phyloP scores from a whole-genome alignment of 1,284 basidiomycete genomes.

The Athelia psychrophila region DNA sequence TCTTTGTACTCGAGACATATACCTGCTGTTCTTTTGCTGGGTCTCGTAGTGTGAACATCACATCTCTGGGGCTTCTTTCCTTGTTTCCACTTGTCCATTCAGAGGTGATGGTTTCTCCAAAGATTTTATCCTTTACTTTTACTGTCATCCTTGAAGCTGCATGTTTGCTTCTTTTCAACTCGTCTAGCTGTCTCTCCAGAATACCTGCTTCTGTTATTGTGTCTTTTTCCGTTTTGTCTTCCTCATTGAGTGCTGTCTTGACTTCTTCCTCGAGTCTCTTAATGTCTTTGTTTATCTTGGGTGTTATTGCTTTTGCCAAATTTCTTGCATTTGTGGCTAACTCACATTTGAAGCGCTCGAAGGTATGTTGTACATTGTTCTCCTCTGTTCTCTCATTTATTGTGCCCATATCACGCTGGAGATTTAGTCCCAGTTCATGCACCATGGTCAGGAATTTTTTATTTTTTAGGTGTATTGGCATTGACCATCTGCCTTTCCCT shows the following conservation, averaged over 20 bases:
- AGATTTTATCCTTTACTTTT: conserved; percentile 11
- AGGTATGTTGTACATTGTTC: background rate
- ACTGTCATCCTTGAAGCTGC: conserved; percentile 7
- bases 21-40: background rate
- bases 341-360: background rate
- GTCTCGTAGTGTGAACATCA: conserved; percentile 17
- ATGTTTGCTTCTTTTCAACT: conserved; percentile 11
- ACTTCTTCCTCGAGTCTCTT: background rate
- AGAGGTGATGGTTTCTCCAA: conserved; percentile 28
- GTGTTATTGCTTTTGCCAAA: background rate
- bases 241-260: background rate
- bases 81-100: conserved; percentile 28
- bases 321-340: background rate
- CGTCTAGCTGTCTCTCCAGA: background rate
- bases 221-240: background rate
- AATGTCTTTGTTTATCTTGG: background rate
- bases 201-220: background rate
- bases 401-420: background rate
- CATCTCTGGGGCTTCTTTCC: conserved; percentile 19
- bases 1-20: conserved; percentile 3
- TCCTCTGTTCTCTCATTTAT: background rate
- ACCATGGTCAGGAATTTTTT: conserved; percentile 13
- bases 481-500: conserved; percentile 28
- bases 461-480: conserved; percentile 21
- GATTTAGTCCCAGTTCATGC: background rate